These are phyloP conservation scores for Ganoderma sinense DNA, from an alignment of 1,284 basidiomycete species.

Conservation along the genomic window DNA sequence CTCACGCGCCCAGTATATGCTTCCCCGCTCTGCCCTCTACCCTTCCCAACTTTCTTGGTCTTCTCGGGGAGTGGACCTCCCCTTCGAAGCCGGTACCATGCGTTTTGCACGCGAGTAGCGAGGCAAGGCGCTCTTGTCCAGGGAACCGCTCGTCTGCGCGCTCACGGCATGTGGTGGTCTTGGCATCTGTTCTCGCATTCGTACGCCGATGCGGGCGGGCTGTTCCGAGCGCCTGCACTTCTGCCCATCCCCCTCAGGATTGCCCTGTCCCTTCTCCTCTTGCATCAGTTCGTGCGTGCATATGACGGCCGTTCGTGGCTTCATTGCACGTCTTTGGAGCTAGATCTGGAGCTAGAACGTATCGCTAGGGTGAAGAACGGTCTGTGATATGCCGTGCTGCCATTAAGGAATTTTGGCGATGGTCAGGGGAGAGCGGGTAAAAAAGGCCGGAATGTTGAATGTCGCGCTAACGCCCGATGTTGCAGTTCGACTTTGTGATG, in stretches of 20 bases:
- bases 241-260: too few species aligned
- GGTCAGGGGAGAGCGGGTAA: slow-evolving; percentile 2
- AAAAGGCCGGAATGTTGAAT: background rate
- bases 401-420: background rate
- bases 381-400: background rate
- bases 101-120: background rate
- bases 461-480: slow-evolving; percentile 15
- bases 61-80: background rate
- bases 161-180: background rate
- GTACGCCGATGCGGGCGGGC: background rate
- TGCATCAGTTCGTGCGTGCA: too few species aligned
- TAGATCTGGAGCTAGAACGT: too few species aligned
- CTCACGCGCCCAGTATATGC: slow-evolving; percentile 1
- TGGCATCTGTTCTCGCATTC: slow-evolving; percentile 2
- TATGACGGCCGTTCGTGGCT: too few species aligned
- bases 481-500: slow-evolving; percentile 96
- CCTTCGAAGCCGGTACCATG: background rate
- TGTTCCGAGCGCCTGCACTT: background rate
- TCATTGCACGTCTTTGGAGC: too few species aligned
- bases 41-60: slow-evolving; percentile 5
- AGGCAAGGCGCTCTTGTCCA: background rate
- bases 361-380: background rate
- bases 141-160: background rate
- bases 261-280: too few species aligned
- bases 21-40: background rate